Evolutionary conservation across 208 protist species (phyloP).

Genomic region (Trypanosoma conorhini): DNA sequence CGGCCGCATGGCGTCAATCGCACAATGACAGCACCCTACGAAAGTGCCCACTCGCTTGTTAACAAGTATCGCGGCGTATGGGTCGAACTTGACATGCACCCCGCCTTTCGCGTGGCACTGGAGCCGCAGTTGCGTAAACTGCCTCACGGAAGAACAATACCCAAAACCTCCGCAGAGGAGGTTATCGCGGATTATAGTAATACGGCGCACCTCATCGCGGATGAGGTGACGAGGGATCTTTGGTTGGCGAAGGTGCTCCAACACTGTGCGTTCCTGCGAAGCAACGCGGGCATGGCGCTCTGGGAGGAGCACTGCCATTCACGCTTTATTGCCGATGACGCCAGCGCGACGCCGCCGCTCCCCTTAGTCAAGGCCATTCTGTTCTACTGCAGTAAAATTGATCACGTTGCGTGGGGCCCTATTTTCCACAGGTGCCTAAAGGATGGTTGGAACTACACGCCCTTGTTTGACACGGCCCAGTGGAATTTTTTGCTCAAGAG

Average conservation of each 20-base stretch:
- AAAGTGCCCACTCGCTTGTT: slow-evolving; percentile 57
- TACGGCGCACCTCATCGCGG: slow-evolving; percentile 64
- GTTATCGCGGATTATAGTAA: slow-evolving; percentile 77
- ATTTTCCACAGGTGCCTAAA: slow-evolving; percentile 83
- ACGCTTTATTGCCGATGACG: slow-evolving; percentile 53
- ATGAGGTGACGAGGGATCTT: slow-evolving; percentile 58
- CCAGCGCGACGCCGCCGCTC: slow-evolving; percentile 51
- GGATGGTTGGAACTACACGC: slow-evolving; percentile 84
- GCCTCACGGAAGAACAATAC: slow-evolving; percentile 72
- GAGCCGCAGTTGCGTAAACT: slow-evolving; percentile 84
- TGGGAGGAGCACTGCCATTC: slow-evolving; percentile 68
- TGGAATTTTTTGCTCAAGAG: slow-evolving; percentile 88
- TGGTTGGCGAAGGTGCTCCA: slow-evolving; percentile 89
- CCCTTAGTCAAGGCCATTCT: slow-evolving; percentile 78
- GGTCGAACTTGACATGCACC: slow-evolving; percentile 83
- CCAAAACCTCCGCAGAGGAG: slow-evolving; percentile 71
- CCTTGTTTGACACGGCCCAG: slow-evolving; percentile 76
- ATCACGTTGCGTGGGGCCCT: slow-evolving; percentile 59
- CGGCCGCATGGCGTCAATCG: slow-evolving; percentile 81
- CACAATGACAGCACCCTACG: slow-evolving; percentile 63
- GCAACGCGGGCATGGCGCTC: slow-evolving; percentile 61
- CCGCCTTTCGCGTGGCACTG: slow-evolving; percentile 71
- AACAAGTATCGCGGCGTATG: slow-evolving; percentile 89
- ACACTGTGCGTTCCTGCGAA: slow-evolving; percentile 81
- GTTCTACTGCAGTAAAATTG: slow-evolving; percentile 77